phyloP scores from a whole-genome alignment of 179 eudicot genomes.

The Silene coronaria region DNA sequence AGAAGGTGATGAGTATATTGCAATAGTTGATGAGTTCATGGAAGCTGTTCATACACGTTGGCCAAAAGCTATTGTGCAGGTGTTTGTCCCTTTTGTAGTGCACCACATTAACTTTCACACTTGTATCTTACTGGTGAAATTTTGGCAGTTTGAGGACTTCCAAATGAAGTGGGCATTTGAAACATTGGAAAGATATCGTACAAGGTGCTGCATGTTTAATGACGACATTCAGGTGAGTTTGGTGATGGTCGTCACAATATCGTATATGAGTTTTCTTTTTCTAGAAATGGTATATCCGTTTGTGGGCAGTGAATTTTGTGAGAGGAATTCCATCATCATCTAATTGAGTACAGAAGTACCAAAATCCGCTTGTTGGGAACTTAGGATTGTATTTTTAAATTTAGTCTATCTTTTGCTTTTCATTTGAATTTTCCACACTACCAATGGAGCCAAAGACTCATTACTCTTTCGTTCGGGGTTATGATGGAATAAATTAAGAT shows the following conservation, averaged over 20 bases:
- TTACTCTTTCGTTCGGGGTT: too few relatives aligned
- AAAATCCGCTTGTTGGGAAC: not conserved
- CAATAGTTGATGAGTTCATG: conserved; percentile 90
- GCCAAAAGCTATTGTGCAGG: conserved; percentile 99
- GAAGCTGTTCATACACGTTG: conserved; percentile 95
- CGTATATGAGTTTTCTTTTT: not conserved
- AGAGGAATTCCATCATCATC: not conserved
- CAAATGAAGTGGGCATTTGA: conserved; percentile 99
- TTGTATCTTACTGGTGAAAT: conserved; percentile 19
- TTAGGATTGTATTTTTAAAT: not conserved
- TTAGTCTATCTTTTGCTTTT: not conserved
- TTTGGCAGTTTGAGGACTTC: conserved; percentile 89
- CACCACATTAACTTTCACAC: not conserved
- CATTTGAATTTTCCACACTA: not conserved
- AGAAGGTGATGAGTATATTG: conserved; percentile 92
- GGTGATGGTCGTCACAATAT: not conserved
- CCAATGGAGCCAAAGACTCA: too few relatives aligned
- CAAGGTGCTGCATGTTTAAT: conserved; percentile 92
- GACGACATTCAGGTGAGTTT: conserved; percentile 85
- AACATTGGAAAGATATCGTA: conserved; percentile 82
- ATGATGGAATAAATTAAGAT: too few relatives aligned
- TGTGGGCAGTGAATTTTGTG: not conserved
- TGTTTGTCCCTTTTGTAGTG: conserved; percentile 22
- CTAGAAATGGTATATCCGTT: not conserved
- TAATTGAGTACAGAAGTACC: not conserved